Evolutionary conservation across 2,329 filamentous ascomycete genomes (phyloP).

Genomic region (Zalaria obscura): DNA sequence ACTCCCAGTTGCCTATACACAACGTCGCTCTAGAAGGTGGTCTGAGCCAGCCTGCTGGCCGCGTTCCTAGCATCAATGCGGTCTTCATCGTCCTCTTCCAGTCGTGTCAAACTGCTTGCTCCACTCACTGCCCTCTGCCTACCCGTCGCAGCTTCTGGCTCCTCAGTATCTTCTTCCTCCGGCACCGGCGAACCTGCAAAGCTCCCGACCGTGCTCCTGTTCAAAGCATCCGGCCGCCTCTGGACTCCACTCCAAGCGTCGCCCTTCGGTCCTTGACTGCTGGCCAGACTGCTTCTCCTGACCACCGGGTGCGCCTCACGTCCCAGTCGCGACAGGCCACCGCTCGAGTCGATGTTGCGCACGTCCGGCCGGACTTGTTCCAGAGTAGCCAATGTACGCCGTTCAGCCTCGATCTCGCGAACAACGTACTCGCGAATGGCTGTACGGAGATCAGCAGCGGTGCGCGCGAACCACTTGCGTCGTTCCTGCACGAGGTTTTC

Average conservation of each 20-base stretch:
- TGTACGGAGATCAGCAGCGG: conserved; percentile 65
- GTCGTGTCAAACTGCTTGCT: conserved; percentile 40
- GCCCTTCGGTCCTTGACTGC: conserved; percentile 91
- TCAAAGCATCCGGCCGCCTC: conserved; percentile 63
- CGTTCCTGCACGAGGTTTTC: conserved; percentile 79
- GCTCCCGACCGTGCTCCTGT: conserved; percentile 61
- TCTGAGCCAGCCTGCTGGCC: conserved; percentile 81
- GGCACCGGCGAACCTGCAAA: conserved; percentile 43
- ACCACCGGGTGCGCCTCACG: conserved; percentile 69
- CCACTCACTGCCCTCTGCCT: conserved; percentile 34
- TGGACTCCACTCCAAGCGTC: conserved; percentile 96
- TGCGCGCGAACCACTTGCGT: conserved; percentile 79
- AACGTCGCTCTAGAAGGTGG: conserved; percentile 61
- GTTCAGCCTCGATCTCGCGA: conserved; percentile 89
- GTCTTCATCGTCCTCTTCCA: conserved; percentile 78
- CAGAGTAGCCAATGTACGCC: conserved; percentile 79
- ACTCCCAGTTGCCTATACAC: background rate
- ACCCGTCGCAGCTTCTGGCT: conserved; percentile 22
- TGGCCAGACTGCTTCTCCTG: conserved; percentile 63
- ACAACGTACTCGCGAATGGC: conserved; percentile 86
- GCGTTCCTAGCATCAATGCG: conserved; percentile 91
- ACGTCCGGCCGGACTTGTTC: conserved; percentile 90
- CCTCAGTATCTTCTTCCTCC: conserved; percentile 36
- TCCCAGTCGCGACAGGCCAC: conserved; percentile 77
- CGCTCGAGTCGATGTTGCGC: conserved; percentile 78